Evolutionary conservation across 495 filamentous ascomycete species (phyloP).

Genomic region (Penicillium angulare): DNA sequence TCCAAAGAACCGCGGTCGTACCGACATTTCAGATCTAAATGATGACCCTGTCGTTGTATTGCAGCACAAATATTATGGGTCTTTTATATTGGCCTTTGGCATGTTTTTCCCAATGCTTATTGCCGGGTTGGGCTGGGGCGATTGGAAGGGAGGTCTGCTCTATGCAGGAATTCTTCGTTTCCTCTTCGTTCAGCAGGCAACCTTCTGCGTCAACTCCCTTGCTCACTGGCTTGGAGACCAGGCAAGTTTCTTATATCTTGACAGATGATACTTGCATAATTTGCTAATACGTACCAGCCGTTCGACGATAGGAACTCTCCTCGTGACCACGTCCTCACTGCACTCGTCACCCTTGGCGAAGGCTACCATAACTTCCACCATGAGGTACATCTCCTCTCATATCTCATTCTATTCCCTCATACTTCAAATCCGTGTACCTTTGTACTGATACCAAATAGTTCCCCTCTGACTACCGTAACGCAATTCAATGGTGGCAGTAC

Average conservation of each 20-base stretch:
- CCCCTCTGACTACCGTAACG: conserved; percentile 93
- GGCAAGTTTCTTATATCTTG: conserved; percentile 2
- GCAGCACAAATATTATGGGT: conserved; percentile 85
- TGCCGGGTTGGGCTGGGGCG: conserved; percentile 76
- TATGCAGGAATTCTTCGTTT: conserved; percentile 86
- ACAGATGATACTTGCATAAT: not conserved
- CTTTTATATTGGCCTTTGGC: conserved; percentile 74
- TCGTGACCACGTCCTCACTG: conserved; percentile 87
- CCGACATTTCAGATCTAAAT: conserved; percentile 89
- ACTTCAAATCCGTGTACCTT: not conserved
- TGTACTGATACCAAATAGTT: conserved; percentile 52
- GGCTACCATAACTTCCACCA: conserved; percentile 98
- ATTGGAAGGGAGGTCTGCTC: conserved; percentile 80
- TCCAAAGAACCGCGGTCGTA: conserved; percentile 78
- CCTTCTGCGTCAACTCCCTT: conserved; percentile 87
- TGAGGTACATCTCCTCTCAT: conserved; percentile 30
- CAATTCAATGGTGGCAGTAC: conserved; percentile 91
- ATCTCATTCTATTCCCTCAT: too few relatives aligned
- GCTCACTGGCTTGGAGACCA: conserved; percentile 92
- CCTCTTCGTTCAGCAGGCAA: conserved; percentile 92
- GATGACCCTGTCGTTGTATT: conserved; percentile 82
- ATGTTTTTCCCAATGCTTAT: conserved; percentile 75
- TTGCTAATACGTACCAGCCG: conserved; percentile 47
- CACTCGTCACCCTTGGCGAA: conserved; percentile 85
- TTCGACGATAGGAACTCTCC: conserved; percentile 95